Evolutionary conservation across 305 asterid genomes (phyloP), one percentile per base, ranked within the genome.

Genomic region (Andrographis paniculata): DNA sequence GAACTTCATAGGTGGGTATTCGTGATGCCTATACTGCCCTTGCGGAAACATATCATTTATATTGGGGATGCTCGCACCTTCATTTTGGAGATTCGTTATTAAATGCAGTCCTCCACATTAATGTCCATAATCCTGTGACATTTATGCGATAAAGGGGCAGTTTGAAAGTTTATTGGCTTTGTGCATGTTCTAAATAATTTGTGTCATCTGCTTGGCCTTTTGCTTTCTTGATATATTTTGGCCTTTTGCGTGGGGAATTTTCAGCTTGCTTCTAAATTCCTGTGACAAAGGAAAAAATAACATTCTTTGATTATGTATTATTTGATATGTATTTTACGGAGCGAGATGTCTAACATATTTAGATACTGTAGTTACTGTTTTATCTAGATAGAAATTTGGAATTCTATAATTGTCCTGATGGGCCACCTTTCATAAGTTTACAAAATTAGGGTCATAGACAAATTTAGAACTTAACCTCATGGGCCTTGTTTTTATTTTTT

Each of bases 21-120:
- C 17, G 42, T n/a, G 5, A 13, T 37, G 8, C 42, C 37, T 42
- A 44, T 50, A 37, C 52, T 33, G 8, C 38, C 13, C 38, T n/a
- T 13, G 14, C 38, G 8, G 28, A 43, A 37, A 16, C 33, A 12
- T n/a, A 17, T 33, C 47, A 9, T 16, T 31, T 43, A 14, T 45
- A 41, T 38, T 41, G 36, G 42, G 48, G 48, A 42, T 40, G 58
- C 4, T 5, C 3, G 45, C 55, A 24, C 42, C 17, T 61, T 14
- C 20, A 31, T 30, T 12, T 21, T 17, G 39, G 27, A 46, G 53
- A 27, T 22, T 48, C 28, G 27, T 12, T 48, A 54, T n/a, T 51
- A 30, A 16, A 31, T n/a, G n/a, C n/a, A 53, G 30, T 40, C 36
- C 14, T 43, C 37, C 24, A 21, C 36, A 20, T 33, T 20, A 48